phyloP scores from a whole-genome alignment of 805 yeast genomes.

The Kodamaea nitidulidarum region DNA sequence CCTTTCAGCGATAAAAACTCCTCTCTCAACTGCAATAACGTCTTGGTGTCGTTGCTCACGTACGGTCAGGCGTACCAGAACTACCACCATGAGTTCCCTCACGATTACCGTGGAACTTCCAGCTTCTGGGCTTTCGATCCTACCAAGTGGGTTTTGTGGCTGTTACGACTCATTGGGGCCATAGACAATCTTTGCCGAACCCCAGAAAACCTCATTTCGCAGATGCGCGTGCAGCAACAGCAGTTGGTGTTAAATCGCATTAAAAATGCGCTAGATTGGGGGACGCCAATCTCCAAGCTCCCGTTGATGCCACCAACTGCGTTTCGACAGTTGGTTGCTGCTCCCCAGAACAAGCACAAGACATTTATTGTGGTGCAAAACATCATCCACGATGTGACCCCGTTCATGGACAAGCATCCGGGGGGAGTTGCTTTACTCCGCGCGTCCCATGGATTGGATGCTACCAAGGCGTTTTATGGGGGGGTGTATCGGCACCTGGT shows the following conservation, averaged over 20 bases:
- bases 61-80: slow-evolving; percentile 91
- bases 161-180: slow-evolving; percentile 49
- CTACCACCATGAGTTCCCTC: slow-evolving; percentile 93
- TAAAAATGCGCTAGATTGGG: slow-evolving; percentile 84
- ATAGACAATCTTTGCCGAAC: slow-evolving; percentile 56
- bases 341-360: slow-evolving; percentile 39
- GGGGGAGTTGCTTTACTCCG: slow-evolving; percentile 80
- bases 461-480: slow-evolving; percentile 90
- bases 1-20: slow-evolving; percentile 56
- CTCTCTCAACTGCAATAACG: slow-evolving; percentile 59
- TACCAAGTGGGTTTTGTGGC: slow-evolving; percentile 68
- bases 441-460: slow-evolving; percentile 88
- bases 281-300: slow-evolving; percentile 82
- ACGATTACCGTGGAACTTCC: slow-evolving; percentile 76
- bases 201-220: slow-evolving; percentile 68
- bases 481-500: slow-evolving; percentile 92
- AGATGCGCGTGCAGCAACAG: slow-evolving; percentile 53
- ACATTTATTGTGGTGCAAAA: slow-evolving; percentile 82
- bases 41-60: slow-evolving; percentile 59
- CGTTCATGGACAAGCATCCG: slow-evolving; percentile 88
- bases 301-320: slow-evolving; percentile 58
- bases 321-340: slow-evolving; percentile 36
- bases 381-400: slow-evolving; percentile 89
- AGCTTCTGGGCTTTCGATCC: slow-evolving; percentile 81
- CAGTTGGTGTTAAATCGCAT: slow-evolving; percentile 76